phyloP scores from a whole-genome alignment of 164 flowering plant genomes.

The Paratinospora sagittata region DNA sequence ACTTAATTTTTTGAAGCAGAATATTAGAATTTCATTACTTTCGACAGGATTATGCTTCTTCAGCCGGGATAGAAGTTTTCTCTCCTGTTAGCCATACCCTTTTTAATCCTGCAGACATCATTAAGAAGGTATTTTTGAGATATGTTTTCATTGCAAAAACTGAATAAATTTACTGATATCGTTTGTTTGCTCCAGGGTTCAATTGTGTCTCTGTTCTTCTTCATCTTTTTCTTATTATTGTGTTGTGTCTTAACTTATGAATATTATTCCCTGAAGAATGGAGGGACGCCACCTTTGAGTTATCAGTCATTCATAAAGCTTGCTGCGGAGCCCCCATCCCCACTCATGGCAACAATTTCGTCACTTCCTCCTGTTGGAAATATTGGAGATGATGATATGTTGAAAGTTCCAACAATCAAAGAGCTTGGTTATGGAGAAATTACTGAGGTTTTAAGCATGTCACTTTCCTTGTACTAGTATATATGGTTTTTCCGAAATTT shows the following conservation, averaged over 20 bases:
- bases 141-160: neutral
- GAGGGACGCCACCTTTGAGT: constrained; percentile 78
- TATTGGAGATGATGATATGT: constrained; percentile 32
- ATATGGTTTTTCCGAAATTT: neutral
- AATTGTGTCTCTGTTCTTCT: neutral
- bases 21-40: constrained; percentile 2
- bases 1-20: neutral
- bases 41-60: constrained; percentile 56
- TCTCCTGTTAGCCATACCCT: constrained; percentile 95
- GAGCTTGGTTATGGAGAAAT: constrained; percentile 74
- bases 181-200: neutral
- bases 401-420: constrained; percentile 52
- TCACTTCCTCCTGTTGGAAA: constrained; percentile 70
- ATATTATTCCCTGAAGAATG: constrained; percentile 44
- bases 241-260: neutral
- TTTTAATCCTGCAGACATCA: constrained; percentile 70
- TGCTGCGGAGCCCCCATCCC: constrained; percentile 66
- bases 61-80: constrained; percentile 66
- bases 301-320: constrained; percentile 84
- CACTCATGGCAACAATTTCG: constrained; percentile 36
- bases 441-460: constrained; percentile 39
- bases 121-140: constrained; percentile 44
- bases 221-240: neutral
- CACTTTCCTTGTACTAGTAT: neutral
- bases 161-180: neutral